A percentile compares a stretch with the other conserved stretches of the same genome.
Evolutionary conservation across 306 rosid genomes (phyloP).

Genomic region (Benincasa hispida): DNA sequence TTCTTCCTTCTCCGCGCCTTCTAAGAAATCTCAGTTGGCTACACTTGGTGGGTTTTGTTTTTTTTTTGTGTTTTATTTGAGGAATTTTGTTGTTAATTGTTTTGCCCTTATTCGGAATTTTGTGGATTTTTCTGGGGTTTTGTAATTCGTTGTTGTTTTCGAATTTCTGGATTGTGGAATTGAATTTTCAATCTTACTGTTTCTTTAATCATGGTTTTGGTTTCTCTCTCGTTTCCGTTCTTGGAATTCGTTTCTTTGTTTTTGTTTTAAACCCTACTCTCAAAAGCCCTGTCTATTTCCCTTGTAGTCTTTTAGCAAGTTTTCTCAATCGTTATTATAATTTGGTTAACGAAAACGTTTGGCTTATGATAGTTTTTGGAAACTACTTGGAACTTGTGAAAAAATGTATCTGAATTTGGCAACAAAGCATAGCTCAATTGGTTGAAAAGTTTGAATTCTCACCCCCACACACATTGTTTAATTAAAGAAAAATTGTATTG

Average conservation of each 20-base stretch:
- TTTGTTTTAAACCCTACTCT: background rate
- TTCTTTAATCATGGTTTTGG: background rate
- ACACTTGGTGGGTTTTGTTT: constrained; percentile 34
- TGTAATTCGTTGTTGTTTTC: background rate
- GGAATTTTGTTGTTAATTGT: background rate
- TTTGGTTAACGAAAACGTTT: background rate
- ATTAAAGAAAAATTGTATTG: background rate
- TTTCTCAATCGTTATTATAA: background rate
- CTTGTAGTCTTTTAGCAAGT: background rate
- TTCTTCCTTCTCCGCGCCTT: constrained; percentile 30
- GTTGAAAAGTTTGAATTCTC: background rate
- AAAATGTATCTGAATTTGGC: background rate
- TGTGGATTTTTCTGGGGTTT: constrained; percentile 1
- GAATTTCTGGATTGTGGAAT: background rate
- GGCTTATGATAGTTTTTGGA: background rate
- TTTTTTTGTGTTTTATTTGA: background rate
- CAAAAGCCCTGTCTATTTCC: background rate
- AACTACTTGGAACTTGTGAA: background rate
- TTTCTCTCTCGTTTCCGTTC: background rate
- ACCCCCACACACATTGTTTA: background rate
- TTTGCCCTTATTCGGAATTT: background rate
- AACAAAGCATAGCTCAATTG: too few relatives aligned
- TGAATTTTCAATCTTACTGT: background rate
- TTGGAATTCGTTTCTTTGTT: background rate
- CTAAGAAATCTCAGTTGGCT: constrained; percentile 51